Percentiles rank a stretch among this genome's conserved stretches.
Conservation (phyloP, 139 green algal genomes). For the Chlamydomonas sp. region DNA sequence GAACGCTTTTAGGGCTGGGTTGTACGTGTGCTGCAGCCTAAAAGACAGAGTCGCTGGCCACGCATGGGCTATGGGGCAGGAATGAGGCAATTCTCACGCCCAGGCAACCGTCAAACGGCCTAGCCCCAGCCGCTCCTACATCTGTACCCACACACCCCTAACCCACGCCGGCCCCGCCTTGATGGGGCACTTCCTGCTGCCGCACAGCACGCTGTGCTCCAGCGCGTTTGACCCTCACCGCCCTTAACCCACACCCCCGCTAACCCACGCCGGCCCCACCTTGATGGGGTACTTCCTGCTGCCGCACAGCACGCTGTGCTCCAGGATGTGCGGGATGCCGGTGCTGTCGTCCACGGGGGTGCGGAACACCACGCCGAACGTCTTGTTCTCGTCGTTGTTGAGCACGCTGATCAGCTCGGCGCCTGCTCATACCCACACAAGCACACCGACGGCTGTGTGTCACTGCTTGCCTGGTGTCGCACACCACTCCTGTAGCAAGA, state of each 20-base stretch:
- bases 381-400: conserved; percentile 99
- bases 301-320: conserved; percentile 97
- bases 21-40: no score
- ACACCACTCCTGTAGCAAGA: no score
- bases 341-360: conserved; percentile 81
- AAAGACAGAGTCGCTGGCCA: no score
- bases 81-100: no score
- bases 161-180: conserved; percentile 69
- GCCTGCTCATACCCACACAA: conserved; percentile 59
- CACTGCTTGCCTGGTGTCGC: no score
- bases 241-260: background rate
- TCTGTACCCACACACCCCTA: background rate
- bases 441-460: no score
- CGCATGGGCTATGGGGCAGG: no score
- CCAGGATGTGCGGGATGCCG: conserved; percentile 98
- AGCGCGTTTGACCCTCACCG: no score
- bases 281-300: conserved; percentile 87
- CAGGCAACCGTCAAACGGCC: no score
- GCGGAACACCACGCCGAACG: conserved; percentile 95
- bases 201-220: no score
- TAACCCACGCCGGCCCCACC: conserved; percentile 60
- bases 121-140: background rate
- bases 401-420: conserved; percentile 95
- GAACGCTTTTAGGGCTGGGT: no score
- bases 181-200: conserved; percentile 86